These are phyloP conservation scores for Tephrocybe sp. DNA, from an alignment of 768 basidiomycete genomes.

Conservation along the genomic window DNA sequence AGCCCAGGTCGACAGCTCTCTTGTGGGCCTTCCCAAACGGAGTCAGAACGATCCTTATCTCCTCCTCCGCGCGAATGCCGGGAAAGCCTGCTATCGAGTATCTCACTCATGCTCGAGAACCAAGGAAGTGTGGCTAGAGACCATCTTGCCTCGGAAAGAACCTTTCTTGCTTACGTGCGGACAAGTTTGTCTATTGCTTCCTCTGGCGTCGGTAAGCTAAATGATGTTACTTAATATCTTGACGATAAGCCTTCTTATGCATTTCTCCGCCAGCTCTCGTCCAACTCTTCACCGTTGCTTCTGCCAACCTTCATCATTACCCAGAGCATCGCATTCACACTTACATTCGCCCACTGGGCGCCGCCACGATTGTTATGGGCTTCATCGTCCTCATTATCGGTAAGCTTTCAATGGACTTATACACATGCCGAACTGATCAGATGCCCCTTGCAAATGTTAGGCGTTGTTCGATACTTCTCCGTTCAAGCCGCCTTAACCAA, in stretches of 20 bases:
- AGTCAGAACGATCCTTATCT: background rate
- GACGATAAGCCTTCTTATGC: background rate
- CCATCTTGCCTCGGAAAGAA: slow-evolving; percentile 51
- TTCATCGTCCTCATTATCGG: slow-evolving; percentile 20
- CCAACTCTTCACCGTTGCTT: slow-evolving; percentile 20
- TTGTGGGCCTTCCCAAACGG: background rate
- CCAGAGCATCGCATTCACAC: slow-evolving; percentile 17
- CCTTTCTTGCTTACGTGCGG: slow-evolving; percentile 51
- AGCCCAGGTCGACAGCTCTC: slow-evolving; percentile 1
- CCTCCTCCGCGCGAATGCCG: background rate
- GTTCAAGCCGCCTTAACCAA: slow-evolving; percentile 21
- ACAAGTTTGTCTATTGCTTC: slow-evolving; percentile 50
- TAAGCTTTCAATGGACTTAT: background rate
- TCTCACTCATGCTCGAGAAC: slow-evolving; percentile 37
- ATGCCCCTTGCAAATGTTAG: slow-evolving; percentile 3
- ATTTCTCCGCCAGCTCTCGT: slow-evolving; percentile 14
- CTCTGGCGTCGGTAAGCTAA: slow-evolving; percentile 38
- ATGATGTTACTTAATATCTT: background rate
- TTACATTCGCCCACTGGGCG: slow-evolving; percentile 22
- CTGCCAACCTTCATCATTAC: slow-evolving; percentile 10
- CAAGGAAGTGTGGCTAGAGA: slow-evolving; percentile 51
- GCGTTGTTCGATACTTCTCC: slow-evolving; percentile 19
- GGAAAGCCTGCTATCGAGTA: background rate
- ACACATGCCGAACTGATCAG: background rate
- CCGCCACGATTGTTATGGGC: slow-evolving; percentile 18